Base-by-base conservation (phyloP, 2,329 filamentous ascomycete genomes). In the Blumeriella jaapii region DNA sequence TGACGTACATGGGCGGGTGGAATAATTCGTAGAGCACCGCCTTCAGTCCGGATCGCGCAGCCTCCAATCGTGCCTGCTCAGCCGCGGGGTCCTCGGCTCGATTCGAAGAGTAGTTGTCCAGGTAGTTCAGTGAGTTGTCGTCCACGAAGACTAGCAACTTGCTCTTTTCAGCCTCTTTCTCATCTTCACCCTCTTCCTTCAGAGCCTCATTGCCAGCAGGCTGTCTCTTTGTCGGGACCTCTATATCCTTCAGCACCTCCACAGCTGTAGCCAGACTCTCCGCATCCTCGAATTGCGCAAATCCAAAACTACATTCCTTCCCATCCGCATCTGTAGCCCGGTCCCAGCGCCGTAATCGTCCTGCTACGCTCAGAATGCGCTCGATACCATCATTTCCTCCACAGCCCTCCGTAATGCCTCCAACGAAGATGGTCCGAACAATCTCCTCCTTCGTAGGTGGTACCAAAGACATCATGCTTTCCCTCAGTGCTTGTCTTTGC, bases 271-370 rank as follows among this genome's bases (percentile, higher is more conserved):
- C 77, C 48, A 98, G 67, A 46, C 86, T 89, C 58, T 94, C 83
- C 15, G 79, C 76, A 57, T 96, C 87, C 44, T 94, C 89, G 59
- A 82, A 98, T 59, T 95, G 82, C 40, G 89, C 91, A 61, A 98
- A 96, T 10, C 89, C 91, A 64, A 96, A 96, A 44, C 78, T 80
- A 59, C 80, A 78, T 37, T 78, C 77, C 61, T 89, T 91, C 46
- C 82, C 75, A 46, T 85, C 78, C n/a, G 64, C 31, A 24, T 80
- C 76, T 56, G 83, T 76, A 20, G 77, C 79, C 41, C 84, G 68
- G 44, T 87, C 86, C 86, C 87, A 98, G 50, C 85, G 78, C 45
- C 82, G 75, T 43, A 98, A 61, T 54, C 70, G 77, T 25, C 87
- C 87, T 0, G 82, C 81, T n/a, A 78, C 71, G 29, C 71, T 64